A percentile compares a stretch with the other conserved stretches of the same genome.
Evolutionary conservation across 257 asterid species (phyloP).

Genomic region (Solanum habrochaites): DNA sequence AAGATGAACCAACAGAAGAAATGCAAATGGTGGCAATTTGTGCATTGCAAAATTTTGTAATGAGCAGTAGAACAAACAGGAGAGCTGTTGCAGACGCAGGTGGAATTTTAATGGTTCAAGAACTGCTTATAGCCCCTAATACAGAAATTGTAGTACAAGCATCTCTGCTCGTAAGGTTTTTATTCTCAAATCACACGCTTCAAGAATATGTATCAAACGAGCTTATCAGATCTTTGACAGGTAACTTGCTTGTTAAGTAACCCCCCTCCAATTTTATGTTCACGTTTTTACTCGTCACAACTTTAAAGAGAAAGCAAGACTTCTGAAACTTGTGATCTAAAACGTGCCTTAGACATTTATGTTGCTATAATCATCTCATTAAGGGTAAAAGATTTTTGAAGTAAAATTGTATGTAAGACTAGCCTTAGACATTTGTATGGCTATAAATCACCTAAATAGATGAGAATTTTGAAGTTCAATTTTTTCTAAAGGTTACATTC

Average conservation of each 20-base stretch:
- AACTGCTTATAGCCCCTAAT: conserved; percentile 43
- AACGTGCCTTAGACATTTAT: background rate
- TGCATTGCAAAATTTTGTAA: conserved; percentile 74
- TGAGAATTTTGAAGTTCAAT: background rate
- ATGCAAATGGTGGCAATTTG: conserved; percentile 69
- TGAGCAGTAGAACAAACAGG: conserved; percentile 78
- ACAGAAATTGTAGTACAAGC: conserved; percentile 63
- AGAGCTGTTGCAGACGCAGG: conserved; percentile 86
- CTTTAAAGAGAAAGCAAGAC: background rate
- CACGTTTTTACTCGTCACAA: background rate
- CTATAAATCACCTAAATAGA: background rate
- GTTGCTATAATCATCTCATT: background rate
- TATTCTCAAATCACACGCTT: conserved; percentile 84
- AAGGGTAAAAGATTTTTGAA: background rate
- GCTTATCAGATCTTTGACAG: conserved; percentile 68
- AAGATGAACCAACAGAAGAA: conserved; percentile 70
- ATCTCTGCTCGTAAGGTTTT: conserved; percentile 50
- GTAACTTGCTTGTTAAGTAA: conserved; percentile 16
- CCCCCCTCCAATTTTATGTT: background rate
- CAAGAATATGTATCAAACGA: conserved; percentile 79
- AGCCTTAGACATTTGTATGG: background rate
- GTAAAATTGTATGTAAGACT: background rate
- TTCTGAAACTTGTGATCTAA: background rate
- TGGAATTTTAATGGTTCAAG: conserved; percentile 69
- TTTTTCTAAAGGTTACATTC: background rate